Evolutionary conservation across 2,329 filamentous ascomycete species (phyloP), one percentile per base, ranked within the genome.

Genomic region (Ophiostoma australiae): DNA sequence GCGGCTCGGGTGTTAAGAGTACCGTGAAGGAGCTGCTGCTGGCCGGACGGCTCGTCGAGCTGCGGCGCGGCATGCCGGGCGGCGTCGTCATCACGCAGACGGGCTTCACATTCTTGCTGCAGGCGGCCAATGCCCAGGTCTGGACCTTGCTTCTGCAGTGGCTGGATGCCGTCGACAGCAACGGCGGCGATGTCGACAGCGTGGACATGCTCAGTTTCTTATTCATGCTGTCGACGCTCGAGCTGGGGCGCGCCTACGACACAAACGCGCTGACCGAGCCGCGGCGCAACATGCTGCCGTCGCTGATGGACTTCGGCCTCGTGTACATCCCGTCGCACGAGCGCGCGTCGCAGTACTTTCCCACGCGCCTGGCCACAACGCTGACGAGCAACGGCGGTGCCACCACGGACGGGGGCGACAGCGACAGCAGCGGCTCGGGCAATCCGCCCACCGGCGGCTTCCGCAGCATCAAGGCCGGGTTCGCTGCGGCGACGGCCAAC

Each of bases 121-220:
- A 98, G 77, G 94, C 97, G 77, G 90, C 94, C 72, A 98, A 97
- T 79, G 93, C 94, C 0, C 95, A 99, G 80, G 93, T 99, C 48
- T 99, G 95, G 95, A 95, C 93, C 35, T 84, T 99, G 67, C 84
- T 99, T 48, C 90, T 99, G 39, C 89, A 97, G 41, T 99, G 97
- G 84, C 89, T 99, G 69, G 92, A 96, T 75, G 91, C 93, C 73
- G 91, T 91, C 65, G 90, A 93, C 75, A 90, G 90, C 63, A 89
- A 92, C 75, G 82, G 84, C 70, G 77, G 76, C 20, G 86, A 87
- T 41, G 90, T 97, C 84, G 93, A 97, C 75, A 90, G 91, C 72
- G 93, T 97, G 67, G 95, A 99, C 77, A 94, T 98, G 78, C 87
- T 99, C 6, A 94, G 92, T 7, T 99, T 99, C 79, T 88, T 99